Conservation (phyloP, 306 rosid genomes). For the Cercis canadensis region DNA sequence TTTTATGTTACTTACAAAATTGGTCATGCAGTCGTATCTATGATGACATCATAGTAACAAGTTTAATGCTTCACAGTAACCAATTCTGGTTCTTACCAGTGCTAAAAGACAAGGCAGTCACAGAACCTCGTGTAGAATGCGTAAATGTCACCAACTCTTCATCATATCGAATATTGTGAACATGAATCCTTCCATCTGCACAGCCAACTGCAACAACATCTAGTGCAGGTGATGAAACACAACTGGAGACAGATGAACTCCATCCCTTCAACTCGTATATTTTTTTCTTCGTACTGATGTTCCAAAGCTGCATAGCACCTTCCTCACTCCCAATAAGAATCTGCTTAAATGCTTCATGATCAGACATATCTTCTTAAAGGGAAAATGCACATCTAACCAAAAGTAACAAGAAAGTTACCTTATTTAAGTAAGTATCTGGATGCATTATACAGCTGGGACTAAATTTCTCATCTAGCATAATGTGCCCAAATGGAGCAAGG, state of each 20-base stretch:
- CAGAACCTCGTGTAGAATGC: conserved; percentile 93
- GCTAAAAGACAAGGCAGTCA: conserved; percentile 87
- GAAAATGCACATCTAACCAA: not conserved
- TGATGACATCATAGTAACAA: not conserved
- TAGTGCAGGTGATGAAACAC: conserved; percentile 89
- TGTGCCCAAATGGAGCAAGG: conserved; percentile 62
- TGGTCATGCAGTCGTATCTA: not conserved
- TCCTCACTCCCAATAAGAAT: conserved; percentile 85
- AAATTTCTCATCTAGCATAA: conserved; percentile 56
- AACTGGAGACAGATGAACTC: conserved; percentile 74
- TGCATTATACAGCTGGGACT: conserved; percentile 74
- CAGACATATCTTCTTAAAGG: conserved; percentile 14
- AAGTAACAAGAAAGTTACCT: conserved; percentile 55
- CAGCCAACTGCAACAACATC: conserved; percentile 95
- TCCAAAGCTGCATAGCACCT: conserved; percentile 95
- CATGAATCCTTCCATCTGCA: conserved; percentile 81
- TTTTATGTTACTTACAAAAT: no score
- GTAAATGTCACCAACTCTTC: conserved; percentile 79
- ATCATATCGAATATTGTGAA: conserved; percentile 80
- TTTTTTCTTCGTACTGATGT: conserved; percentile 79
- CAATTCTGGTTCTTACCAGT: conserved; percentile 56
- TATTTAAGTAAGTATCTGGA: conserved; percentile 92
- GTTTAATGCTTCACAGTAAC: not conserved
- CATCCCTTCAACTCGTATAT: conserved; percentile 91
- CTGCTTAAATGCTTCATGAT: conserved; percentile 51